Percentiles rank a stretch among this genome's conserved stretches.
These are phyloP conservation scores for Russula brevipes DNA, from an alignment of 768 basidiomycete genomes.

Conservation along the genomic window DNA sequence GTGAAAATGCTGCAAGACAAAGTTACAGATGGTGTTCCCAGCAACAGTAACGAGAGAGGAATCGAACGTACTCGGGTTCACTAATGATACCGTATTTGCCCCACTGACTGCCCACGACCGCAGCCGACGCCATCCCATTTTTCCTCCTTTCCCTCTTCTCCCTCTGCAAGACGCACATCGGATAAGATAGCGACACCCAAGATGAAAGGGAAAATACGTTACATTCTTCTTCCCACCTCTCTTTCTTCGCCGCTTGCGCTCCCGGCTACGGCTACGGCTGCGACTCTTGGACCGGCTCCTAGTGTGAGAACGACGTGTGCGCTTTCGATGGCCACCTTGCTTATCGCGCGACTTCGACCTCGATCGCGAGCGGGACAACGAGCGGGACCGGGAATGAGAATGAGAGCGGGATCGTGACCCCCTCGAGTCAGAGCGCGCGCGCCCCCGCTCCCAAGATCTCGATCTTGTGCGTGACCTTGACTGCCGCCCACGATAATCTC, in stretches of 20 bases:
- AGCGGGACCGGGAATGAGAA: constrained; percentile 18
- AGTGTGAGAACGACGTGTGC: constrained; percentile 33
- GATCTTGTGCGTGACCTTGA: constrained; percentile 24
- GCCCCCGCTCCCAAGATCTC: constrained; percentile 17
- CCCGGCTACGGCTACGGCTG: constrained; percentile 26
- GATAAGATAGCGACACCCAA: not conserved
- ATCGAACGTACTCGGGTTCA: constrained; percentile 68
- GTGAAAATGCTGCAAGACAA: constrained; percentile 58
- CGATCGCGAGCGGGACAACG: constrained; percentile 23
- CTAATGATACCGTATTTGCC: constrained; percentile 86
- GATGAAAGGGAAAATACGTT: constrained; percentile 29
- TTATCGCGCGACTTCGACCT: constrained; percentile 26
- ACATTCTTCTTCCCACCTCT: constrained; percentile 38
- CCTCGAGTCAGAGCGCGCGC: constrained; percentile 17
- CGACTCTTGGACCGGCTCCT: constrained; percentile 40
- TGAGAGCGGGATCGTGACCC: constrained; percentile 35
- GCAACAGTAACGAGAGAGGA: not conserved
- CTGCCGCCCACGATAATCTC: constrained; percentile 27
- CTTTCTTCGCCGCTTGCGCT: constrained; percentile 36
- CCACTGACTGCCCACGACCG: constrained; percentile 60
- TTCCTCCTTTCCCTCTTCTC: constrained; percentile 66
- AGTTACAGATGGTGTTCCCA: constrained; percentile 2
- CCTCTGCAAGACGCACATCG: constrained; percentile 31
- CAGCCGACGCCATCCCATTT: constrained; percentile 50
- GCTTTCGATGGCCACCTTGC: constrained; percentile 40